A percentile compares a stretch with the other conserved stretches of the same genome.
Evolutionary conservation across 2,329 filamentous ascomycete species (phyloP).

Genomic region (Pestalotiopsis sp.): DNA sequence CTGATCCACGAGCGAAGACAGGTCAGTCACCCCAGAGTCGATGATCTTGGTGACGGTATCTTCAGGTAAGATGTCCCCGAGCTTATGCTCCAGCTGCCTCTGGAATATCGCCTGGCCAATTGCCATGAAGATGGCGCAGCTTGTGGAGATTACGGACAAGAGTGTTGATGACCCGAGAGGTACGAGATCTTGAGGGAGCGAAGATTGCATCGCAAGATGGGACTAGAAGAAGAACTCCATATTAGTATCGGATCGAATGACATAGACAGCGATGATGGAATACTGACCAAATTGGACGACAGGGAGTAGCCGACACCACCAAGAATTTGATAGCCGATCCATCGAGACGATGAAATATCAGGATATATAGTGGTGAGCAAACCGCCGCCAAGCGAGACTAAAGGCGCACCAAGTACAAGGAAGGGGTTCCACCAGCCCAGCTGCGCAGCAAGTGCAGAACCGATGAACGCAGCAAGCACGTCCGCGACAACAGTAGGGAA

Average conservation of each 20-base stretch:
- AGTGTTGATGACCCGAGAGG: conserved; percentile 17
- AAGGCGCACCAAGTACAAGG: conserved; percentile 16
- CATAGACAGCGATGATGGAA: not conserved
- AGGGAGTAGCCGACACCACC: conserved; percentile 19
- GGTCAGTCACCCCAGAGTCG: conserved; percentile 14
- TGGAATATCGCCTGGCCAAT: conserved; percentile 22
- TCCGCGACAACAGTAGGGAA: not conserved
- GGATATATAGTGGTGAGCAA: conserved; percentile 21
- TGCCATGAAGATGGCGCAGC: conserved; percentile 21
- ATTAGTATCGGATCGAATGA: no score
- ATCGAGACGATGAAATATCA: conserved; percentile 12
- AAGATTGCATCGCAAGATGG: conserved; percentile 22
- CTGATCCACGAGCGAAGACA: conserved; percentile 14
- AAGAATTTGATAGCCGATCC: conserved; percentile 22
- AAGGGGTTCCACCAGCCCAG: conserved; percentile 7
- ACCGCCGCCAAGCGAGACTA: conserved; percentile 17
- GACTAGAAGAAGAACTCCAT: conserved; percentile 7
- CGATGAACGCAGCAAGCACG: not conserved
- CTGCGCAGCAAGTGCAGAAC: not conserved
- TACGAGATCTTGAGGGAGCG: conserved; percentile 22
- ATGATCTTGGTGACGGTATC: conserved; percentile 17
- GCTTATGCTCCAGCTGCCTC: conserved; percentile 14
- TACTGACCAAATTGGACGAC: conserved; percentile 16
- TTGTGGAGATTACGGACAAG: conserved; percentile 18
- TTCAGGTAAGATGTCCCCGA: conserved; percentile 11